phyloP scores from a whole-genome alignment of 1,284 basidiomycete species.

The Puccinia coronata region DNA sequence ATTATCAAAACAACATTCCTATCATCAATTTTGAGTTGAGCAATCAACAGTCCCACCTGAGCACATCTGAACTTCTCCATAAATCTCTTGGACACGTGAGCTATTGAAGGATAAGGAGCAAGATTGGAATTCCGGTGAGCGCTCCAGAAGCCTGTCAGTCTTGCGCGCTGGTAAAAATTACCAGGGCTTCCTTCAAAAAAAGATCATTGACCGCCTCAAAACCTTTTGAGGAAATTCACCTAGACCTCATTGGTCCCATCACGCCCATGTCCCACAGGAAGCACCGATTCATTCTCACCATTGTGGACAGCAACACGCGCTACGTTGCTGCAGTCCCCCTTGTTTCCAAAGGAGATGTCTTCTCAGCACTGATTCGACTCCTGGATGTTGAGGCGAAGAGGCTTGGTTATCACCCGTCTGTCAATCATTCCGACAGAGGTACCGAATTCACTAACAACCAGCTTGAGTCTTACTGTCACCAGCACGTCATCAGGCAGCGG shows the following conservation, averaged over 20 bases:
- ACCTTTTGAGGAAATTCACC: too few relatives aligned
- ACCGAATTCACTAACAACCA: neutral
- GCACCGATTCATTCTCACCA: neutral
- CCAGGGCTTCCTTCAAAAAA: neutral
- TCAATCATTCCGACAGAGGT: constrained; percentile 11
- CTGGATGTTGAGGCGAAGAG: neutral
- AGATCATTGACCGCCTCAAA: neutral
- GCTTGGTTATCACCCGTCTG: neutral
- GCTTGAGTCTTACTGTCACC: neutral
- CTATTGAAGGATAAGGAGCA: too few relatives aligned
- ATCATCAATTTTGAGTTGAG: too few relatives aligned
- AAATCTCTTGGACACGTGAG: too few relatives aligned
- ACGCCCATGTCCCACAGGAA: neutral
- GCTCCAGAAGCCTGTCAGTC: too few relatives aligned
- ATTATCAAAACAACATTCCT: too few relatives aligned
- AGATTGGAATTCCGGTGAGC: too few relatives aligned
- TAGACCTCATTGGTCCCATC: neutral
- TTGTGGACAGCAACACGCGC: neutral
- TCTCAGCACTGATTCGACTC: neutral
- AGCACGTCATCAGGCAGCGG: neutral
- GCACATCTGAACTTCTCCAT: too few relatives aligned
- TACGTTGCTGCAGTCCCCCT: neutral
- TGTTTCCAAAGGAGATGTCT: neutral
- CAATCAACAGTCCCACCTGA: too few relatives aligned
- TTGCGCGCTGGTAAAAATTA: neutral